phyloP scores from a whole-genome alignment of 208 protist species.

The Acanthamoeba healyi region DNA sequence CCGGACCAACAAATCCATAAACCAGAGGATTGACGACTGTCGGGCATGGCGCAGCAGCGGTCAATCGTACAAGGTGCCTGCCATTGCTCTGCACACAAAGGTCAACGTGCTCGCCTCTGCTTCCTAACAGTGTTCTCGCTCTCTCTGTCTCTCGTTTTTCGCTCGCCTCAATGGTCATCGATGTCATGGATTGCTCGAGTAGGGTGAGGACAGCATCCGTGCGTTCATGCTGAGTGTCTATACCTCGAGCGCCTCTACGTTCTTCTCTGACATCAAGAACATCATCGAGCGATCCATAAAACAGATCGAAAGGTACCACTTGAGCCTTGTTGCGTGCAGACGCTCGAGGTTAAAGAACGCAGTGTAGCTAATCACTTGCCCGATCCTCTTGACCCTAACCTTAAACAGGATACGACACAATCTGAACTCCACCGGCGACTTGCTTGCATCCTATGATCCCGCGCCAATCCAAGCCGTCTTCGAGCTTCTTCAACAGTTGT shows the following conservation, averaged over 20 bases:
- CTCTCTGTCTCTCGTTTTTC: too few species aligned
- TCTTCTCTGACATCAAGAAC: constrained; percentile 57
- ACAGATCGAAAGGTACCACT: constrained; percentile 26
- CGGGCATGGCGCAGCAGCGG: constrained; percentile 27
- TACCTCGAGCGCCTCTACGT: constrained; percentile 28
- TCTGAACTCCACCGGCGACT: not conserved
- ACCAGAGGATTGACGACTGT: constrained; percentile 54
- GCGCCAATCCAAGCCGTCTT: constrained; percentile 46
- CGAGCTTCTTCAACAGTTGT: constrained; percentile 60
- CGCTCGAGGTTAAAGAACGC: too few species aligned
- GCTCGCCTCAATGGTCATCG: not conserved
- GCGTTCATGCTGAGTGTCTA: constrained; percentile 73
- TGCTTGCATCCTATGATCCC: constrained; percentile 59
- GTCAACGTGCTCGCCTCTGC: not conserved
- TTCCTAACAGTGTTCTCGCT: too few species aligned
- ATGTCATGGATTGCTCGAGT: not conserved
- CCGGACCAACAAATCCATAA: constrained; percentile 35
- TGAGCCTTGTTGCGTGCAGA: too few species aligned
- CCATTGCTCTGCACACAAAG: not conserved
- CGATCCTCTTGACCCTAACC: too few species aligned
- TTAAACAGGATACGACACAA: constrained; percentile 10
- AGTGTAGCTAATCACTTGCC: not conserved
- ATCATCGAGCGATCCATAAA: constrained; percentile 60
- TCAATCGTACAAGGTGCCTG: constrained; percentile 19
- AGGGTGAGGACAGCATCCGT: constrained; percentile 19